Base-by-base conservation (phyloP, 371 early-diverging fungal genomes). In the Mucor circinelloides region DNA sequence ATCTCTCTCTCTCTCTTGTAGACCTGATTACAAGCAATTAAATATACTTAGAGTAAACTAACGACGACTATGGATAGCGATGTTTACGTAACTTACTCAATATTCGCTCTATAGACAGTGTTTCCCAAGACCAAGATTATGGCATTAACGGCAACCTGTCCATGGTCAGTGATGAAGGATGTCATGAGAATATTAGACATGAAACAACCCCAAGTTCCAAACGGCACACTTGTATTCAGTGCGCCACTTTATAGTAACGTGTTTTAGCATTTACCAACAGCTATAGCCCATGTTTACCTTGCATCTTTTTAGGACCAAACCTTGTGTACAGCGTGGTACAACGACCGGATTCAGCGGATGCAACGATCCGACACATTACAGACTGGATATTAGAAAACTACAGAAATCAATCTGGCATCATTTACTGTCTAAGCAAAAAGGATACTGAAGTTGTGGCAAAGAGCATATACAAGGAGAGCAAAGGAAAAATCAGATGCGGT, bases 91-190 rank as follows among this genome's bases (percentile, higher is more conserved):
- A 54, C 27, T 54, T 25, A 54, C 25, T 25, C 28, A 21, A 28
- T 27, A 54, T 42, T 23, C 48, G 23, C 50, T 36, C 40, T 40
- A 40, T 67, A 83, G 78, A 82, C 74, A 34, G 59, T 86, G 19
- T 92, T 91, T 64, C 88, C 89, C 6, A 79, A 84, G 5, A 86
- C 90, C 0, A 93, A 93, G 2, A 88, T 97, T 62, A 91, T 95
- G 81, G 96, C 95, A 8, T 77, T 97, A 27, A 95, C 96, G 19
- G 97, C 96, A 0, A 97, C 96, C 3, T 94, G 95, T 30, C 91
- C 95, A 15, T 85, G 86, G 66, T 80, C 81, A 30, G 87, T 90
- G 8, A 85, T 90, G 72, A 77, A 86, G 58, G 87, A 87, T 70
- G 90, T 91, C 6, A 72, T 90, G 67, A 64, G 72, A 42, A 91